Percentiles rank a stretch among this genome's conserved stretches.
Evolutionary conservation across 116 monocot genomes (phyloP).

Genomic region (Posidonia oceanica): DNA sequence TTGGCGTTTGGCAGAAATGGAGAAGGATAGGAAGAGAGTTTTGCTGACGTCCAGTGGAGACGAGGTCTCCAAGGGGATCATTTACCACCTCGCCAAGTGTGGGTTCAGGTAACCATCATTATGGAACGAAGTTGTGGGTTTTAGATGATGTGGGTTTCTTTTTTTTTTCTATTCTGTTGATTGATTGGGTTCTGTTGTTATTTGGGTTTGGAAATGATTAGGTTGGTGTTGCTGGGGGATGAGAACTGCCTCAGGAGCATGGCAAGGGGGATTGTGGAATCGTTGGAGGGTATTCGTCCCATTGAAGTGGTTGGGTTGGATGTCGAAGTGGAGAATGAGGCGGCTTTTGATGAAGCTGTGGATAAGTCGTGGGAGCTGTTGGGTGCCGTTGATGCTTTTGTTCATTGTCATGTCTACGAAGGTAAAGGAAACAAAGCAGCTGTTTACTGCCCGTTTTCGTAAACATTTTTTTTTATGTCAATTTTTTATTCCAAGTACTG

Average conservation of each 20-base stretch:
- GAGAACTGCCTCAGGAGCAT: constrained; percentile 29
- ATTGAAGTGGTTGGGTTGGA: constrained; percentile 57
- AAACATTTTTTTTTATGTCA: too few relatives aligned
- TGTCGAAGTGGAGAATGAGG: constrained; percentile 51
- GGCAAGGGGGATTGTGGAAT: constrained; percentile 24
- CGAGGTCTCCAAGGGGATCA: constrained; percentile 43
- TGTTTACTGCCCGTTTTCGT: too few relatives aligned
- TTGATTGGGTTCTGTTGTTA: not conserved
- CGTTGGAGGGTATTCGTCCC: constrained; percentile 10
- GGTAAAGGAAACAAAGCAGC: constrained; percentile 25
- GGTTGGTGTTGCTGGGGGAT: constrained; percentile 77
- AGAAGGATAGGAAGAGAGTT: constrained; percentile 28
- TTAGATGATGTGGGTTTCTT: not conserved
- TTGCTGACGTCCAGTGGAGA: constrained; percentile 51
- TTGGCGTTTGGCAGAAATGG: constrained; percentile 9
- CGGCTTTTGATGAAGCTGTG: constrained; percentile 52
- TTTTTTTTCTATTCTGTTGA: not conserved
- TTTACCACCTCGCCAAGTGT: constrained; percentile 34
- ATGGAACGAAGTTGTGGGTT: not conserved
- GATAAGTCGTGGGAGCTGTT: constrained; percentile 47
- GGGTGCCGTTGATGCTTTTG: constrained; percentile 64
- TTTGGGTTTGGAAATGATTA: constrained; percentile 8
- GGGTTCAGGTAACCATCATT: constrained; percentile 40
- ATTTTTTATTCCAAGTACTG: too few relatives aligned
- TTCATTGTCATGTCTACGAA: constrained; percentile 74